Evolutionary conservation across 805 yeast species (phyloP).

Genomic region (Myxozyma monticola): DNA sequence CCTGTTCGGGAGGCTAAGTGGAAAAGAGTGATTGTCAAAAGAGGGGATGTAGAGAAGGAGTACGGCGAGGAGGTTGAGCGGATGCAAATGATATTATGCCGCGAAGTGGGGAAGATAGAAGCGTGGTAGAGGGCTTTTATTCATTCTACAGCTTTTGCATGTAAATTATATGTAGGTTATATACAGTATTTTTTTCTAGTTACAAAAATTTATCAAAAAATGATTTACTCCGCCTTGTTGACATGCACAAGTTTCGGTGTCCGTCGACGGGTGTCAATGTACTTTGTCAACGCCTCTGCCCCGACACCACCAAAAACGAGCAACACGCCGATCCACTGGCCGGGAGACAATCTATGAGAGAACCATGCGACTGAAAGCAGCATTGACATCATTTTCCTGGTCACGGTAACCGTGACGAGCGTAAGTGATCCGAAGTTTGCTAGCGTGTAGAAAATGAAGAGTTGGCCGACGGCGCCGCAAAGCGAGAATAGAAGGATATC

Average conservation of each 20-base stretch:
- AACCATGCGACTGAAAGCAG: slow-evolving; percentile 80
- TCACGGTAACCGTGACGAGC: slow-evolving; percentile 89
- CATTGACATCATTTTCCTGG: slow-evolving; percentile 96
- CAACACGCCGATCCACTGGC: slow-evolving; percentile 77
- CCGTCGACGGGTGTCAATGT: too few species aligned
- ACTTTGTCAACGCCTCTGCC: slow-evolving; percentile 59
- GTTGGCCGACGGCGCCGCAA: slow-evolving; percentile 89
- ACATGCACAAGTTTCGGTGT: too few species aligned
- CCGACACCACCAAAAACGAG: slow-evolving; percentile 85
- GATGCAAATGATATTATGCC: slow-evolving; percentile 17
- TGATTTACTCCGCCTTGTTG: too few species aligned
- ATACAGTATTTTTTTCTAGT: too few species aligned
- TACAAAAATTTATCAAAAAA: too few species aligned
- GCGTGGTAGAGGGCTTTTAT: too few species aligned
- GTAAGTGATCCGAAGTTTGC: slow-evolving; percentile 83
- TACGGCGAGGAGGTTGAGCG: slow-evolving; percentile 20
- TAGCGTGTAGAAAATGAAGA: slow-evolving; percentile 84
- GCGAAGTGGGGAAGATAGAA: neutral
- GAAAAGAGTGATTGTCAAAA: slow-evolving; percentile 14
- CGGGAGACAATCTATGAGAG: slow-evolving; percentile 64
- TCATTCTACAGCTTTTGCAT: too few species aligned
- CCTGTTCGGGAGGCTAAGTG: neutral
- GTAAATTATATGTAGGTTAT: too few species aligned
- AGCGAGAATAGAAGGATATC: slow-evolving; percentile 68
- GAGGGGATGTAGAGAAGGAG: slow-evolving; percentile 23